Percentiles rank a stretch among this genome's conserved stretches.
Conservation (phyloP, 805 yeast genomes). For the Scheffersomyces ergatensis region DNA sequence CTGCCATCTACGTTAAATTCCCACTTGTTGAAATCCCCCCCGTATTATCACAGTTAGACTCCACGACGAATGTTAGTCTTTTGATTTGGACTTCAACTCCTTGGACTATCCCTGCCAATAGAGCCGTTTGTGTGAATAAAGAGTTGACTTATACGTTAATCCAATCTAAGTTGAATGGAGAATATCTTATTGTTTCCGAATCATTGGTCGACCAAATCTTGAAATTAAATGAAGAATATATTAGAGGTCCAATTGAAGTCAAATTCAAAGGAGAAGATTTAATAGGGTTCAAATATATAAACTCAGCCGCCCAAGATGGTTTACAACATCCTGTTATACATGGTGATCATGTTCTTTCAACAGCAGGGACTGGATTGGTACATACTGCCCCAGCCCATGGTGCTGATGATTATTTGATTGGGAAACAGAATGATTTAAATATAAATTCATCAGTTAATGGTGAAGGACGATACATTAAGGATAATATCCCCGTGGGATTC, state of each 20-base stretch:
- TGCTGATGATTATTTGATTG: constrained; percentile 81
- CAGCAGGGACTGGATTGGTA: constrained; percentile 92
- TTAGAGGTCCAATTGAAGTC: constrained; percentile 3
- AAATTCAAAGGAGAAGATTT: constrained; percentile 21
- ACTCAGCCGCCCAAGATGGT: constrained; percentile 6
- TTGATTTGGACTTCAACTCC: constrained; percentile 98
- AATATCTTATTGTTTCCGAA: constrained; percentile 55
- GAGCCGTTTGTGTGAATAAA: constrained; percentile 73
- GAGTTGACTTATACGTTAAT: constrained; percentile 55
- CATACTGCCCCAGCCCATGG: constrained; percentile 99
- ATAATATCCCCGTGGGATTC: constrained; percentile 44
- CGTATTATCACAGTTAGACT: background rate
- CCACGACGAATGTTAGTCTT: constrained; percentile 14
- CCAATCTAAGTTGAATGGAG: constrained; percentile 28
- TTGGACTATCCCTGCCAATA: constrained; percentile 91
- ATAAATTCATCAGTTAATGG: constrained; percentile 79
- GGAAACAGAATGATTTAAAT: constrained; percentile 52
- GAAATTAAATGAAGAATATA: constrained; percentile 21
- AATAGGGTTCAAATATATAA: constrained; percentile 38
- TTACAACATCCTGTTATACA: constrained; percentile 59
- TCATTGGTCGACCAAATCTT: constrained; percentile 43
- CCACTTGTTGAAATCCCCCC: constrained; percentile 30
- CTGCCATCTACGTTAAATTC: constrained; percentile 67
- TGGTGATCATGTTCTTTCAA: constrained; percentile 77
- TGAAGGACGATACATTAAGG: constrained; percentile 63